Conservation (phyloP, 2,329 filamentous ascomycete genomes). For the Microascus cirrosus region DNA sequence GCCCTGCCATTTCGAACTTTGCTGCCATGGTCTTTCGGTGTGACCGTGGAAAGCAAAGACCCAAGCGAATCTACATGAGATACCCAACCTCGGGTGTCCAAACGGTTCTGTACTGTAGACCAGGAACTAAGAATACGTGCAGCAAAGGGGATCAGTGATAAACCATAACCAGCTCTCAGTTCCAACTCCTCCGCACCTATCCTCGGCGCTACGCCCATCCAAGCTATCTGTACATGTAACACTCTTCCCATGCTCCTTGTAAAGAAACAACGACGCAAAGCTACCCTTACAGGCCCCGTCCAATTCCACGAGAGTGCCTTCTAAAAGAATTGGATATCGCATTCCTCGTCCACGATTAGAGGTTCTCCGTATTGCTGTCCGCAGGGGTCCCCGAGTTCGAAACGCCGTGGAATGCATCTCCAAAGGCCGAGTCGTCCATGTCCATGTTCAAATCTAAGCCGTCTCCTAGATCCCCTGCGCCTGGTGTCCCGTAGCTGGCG, state of each 20-base stretch:
- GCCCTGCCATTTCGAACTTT: not conserved
- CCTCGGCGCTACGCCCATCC: not conserved
- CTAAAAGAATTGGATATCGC: not conserved
- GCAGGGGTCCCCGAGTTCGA: constrained; percentile 4
- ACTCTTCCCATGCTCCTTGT: not conserved
- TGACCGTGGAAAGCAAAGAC: not conserved
- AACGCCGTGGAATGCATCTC: constrained; percentile 66
- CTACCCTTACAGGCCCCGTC: not conserved
- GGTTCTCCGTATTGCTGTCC: not conserved
- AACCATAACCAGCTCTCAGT: not conserved
- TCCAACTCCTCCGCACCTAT: not conserved
- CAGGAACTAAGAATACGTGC: not conserved
- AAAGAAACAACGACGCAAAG: not conserved
- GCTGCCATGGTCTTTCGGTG: not conserved
- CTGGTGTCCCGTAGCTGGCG: constrained; percentile 47
- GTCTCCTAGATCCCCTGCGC: constrained; percentile 36
- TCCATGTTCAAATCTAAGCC: constrained; percentile 52
- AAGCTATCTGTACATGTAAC: not conserved
- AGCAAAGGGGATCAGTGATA: not conserved
- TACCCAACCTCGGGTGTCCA: not conserved
- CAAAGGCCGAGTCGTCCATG: constrained; percentile 72
- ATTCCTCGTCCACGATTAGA: not conserved
- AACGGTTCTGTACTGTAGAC: not conserved
- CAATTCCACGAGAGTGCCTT: not conserved
- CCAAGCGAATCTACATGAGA: not conserved